Conservation (phyloP, 495 filamentous ascomycete genomes). For the Immersiella caudata region DNA sequence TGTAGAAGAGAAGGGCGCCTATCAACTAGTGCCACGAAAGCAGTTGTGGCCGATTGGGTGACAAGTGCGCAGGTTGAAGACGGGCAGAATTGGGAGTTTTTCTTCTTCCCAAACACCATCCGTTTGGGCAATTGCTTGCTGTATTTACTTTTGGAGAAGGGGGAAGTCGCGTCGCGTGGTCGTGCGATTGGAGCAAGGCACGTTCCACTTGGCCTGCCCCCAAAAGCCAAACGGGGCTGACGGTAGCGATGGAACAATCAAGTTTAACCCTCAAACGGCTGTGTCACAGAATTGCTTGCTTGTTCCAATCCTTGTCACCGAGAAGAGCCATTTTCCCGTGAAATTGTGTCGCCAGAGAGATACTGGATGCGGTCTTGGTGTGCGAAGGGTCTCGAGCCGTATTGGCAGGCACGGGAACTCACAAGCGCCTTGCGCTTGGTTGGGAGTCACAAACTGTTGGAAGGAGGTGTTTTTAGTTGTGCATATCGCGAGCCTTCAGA, state of each 20-base stretch:
- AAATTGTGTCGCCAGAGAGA: neutral
- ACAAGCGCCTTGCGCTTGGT: too few relatives aligned
- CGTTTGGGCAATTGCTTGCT: neutral
- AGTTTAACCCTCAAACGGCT: neutral
- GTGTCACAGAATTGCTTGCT: neutral
- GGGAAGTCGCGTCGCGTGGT: neutral
- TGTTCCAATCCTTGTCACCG: neutral
- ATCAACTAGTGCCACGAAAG: slow-evolving; percentile 24
- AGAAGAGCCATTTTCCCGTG: neutral
- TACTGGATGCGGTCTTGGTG: neutral
- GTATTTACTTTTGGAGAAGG: neutral
- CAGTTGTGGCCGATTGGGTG: slow-evolving; percentile 30
- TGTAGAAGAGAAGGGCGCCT: slow-evolving; percentile 19
- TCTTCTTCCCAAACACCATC: neutral
- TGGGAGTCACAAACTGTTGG: neutral
- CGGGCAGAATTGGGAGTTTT: neutral
- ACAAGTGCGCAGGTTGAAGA: neutral
- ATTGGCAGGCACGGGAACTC: too few relatives aligned
- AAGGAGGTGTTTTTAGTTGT: neutral
- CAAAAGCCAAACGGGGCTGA: neutral
- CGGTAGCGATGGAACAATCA: neutral
- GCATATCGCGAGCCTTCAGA: neutral
- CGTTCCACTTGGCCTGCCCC: neutral
- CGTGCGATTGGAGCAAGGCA: neutral
- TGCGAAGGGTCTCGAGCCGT: neutral